These are phyloP conservation scores for Ormosia emarginata DNA, from an alignment of 306 rosid genomes.

Conservation along the genomic window DNA sequence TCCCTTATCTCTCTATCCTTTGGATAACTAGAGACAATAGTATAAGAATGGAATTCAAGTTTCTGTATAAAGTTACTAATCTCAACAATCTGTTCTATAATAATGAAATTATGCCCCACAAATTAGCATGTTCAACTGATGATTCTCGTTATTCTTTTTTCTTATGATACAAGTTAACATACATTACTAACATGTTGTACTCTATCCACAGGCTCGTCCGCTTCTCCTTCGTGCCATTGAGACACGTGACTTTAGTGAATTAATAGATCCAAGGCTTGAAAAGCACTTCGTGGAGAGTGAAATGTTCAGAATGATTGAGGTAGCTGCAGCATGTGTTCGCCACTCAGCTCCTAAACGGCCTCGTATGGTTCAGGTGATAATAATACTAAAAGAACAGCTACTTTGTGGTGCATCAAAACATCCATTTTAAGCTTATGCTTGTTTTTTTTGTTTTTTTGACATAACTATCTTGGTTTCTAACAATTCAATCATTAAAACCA, in stretches of 20 bases:
- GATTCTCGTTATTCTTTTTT: neutral
- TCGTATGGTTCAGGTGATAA: constrained; percentile 81
- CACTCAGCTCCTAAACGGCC: constrained; percentile 90
- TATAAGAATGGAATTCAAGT: neutral
- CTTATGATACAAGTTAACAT: neutral
- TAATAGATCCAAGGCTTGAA: constrained; percentile 67
- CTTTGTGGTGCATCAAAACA: neutral
- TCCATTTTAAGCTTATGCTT: neutral
- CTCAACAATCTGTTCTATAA: neutral
- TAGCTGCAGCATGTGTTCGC: constrained; percentile 93
- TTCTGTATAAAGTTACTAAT: neutral
- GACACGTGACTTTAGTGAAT: constrained; percentile 49
- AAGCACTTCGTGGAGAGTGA: constrained; percentile 69
- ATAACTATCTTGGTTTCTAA: neutral
- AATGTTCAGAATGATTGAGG: constrained; percentile 85
- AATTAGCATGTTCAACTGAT: constrained; percentile 2
- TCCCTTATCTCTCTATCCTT: neutral
- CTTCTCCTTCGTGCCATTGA: constrained; percentile 64
- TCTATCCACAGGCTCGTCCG: constrained; percentile 77
- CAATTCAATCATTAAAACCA: neutral
- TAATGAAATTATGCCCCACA: neutral
- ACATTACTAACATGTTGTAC: constrained; percentile 7
- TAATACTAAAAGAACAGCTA: neutral
- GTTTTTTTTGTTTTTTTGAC: neutral
- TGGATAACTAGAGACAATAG: neutral